phyloP scores from a whole-genome alignment of 2,329 filamentous ascomycete species.

The Scopulariopsis brevicaulis region DNA sequence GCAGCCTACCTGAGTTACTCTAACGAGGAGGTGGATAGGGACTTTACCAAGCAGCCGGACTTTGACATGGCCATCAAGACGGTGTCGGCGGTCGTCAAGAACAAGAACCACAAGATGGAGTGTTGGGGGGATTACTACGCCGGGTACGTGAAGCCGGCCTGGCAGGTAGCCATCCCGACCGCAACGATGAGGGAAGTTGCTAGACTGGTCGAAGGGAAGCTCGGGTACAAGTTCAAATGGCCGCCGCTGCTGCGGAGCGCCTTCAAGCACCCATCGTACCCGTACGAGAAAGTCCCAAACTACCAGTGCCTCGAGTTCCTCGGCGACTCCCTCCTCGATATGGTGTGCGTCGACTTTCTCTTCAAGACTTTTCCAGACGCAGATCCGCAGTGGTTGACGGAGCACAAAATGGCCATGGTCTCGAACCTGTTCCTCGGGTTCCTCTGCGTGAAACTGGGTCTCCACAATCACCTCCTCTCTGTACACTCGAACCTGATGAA shows the following conservation, averaged over 20 bases:
- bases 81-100: conserved; percentile 60
- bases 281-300: conserved; percentile 70
- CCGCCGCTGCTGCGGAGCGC: conserved; percentile 71
- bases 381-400: conserved; percentile 93
- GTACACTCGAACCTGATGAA: conserved; percentile 17
- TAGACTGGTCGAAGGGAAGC: conserved; percentile 44
- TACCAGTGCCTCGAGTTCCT: conserved; percentile 92
- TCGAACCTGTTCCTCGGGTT: conserved; percentile 89
- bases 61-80: conserved; percentile 50
- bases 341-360: conserved; percentile 72
- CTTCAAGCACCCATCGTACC: conserved; percentile 80
- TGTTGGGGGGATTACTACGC: conserved; percentile 63
- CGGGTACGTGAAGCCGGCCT: conserved; percentile 57
- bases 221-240: conserved; percentile 56
- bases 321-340: conserved; percentile 79
- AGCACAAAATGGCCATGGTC: conserved; percentile 99
- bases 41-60: conserved; percentile 23
- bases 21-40: conserved; percentile 15
- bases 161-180: conserved; percentile 52
- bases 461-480: conserved; percentile 61
- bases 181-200: conserved; percentile 61
- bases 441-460: conserved; percentile 64
- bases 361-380: conserved; percentile 66
- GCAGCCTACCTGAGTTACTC: conserved; percentile 54
- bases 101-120: conserved; percentile 56